A percentile compares a stretch with the other conserved stretches of the same genome.
Conservation (phyloP, 2,329 filamentous ascomycete genomes). For the Elsinoe necatrix region DNA sequence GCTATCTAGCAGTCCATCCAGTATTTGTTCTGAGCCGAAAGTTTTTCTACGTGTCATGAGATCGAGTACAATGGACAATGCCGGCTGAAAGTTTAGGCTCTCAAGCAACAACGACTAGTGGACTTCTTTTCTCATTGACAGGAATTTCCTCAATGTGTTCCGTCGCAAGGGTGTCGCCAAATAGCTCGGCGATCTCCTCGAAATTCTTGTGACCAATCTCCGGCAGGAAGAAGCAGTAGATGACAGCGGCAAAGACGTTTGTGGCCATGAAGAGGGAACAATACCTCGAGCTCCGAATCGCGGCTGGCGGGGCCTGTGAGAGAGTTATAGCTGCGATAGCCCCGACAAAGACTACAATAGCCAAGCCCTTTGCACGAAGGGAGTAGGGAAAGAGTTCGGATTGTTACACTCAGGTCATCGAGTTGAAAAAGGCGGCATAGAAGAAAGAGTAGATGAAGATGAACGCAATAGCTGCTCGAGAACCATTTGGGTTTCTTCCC, state of each 20-base stretch:
- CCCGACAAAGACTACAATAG: conserved; percentile 26
- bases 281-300: conserved; percentile 33
- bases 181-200: conserved; percentile 29
- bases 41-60: too few species aligned
- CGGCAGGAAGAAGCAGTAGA: conserved; percentile 31
- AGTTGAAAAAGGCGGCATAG: conserved; percentile 35
- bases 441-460: conserved; percentile 33
- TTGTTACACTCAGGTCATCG: conserved; percentile 30
- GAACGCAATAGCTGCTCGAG: conserved; percentile 30
- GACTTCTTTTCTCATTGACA: background rate
- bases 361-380: conserved; percentile 27
- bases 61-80: background rate
- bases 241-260: conserved; percentile 25
- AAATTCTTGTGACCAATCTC: conserved; percentile 30
- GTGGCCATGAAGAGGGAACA: conserved; percentile 33
- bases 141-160: background rate
- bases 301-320: conserved; percentile 26
- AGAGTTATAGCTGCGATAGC: conserved; percentile 24
- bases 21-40: too few species aligned
- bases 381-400: conserved; percentile 30
- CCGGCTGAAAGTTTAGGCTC: conserved; percentile 1
- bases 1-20: too few species aligned
- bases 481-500: conserved; percentile 22
- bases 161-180: conserved; percentile 25
- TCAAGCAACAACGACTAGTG: background rate